Conservation (phyloP, 164 flowering plant genomes). For the Macadamia tetraphylla region DNA sequence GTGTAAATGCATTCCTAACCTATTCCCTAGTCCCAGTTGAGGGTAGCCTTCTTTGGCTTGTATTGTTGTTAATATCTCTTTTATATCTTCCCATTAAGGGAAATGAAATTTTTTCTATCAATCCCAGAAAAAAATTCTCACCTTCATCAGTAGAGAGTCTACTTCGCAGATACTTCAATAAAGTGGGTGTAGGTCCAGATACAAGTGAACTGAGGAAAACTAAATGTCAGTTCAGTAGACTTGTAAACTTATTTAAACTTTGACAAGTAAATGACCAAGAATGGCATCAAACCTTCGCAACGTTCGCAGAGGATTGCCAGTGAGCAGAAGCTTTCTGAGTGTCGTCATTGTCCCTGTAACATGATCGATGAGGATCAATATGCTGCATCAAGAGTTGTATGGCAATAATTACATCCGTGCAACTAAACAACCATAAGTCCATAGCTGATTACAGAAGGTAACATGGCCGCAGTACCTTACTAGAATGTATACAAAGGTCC, state of each 20-base stretch:
- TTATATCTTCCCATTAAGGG: too few species aligned
- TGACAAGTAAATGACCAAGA: slow-evolving; percentile 7
- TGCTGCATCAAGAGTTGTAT: neutral
- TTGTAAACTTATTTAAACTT: neutral
- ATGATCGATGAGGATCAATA: neutral
- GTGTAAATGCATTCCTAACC: too few species aligned
- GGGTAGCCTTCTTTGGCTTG: too few species aligned
- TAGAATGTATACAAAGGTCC: neutral
- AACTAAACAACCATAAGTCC: neutral
- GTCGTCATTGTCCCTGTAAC: slow-evolving; percentile 78
- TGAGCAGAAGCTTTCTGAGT: slow-evolving; percentile 73
- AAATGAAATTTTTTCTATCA: too few species aligned
- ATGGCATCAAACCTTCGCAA: slow-evolving; percentile 63
- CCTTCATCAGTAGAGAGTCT: slow-evolving; percentile 72
- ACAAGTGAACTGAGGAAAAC: slow-evolving; percentile 64
- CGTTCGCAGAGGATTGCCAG: slow-evolving; percentile 88
- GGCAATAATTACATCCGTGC: neutral
- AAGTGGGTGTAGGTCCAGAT: slow-evolving; percentile 74
- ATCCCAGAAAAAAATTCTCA: too few species aligned
- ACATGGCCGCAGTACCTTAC: neutral
- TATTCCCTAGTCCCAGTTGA: too few species aligned
- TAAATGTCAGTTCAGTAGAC: slow-evolving; percentile 15
- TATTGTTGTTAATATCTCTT: too few species aligned
- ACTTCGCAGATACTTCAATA: slow-evolving; percentile 76
- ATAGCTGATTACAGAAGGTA: neutral